phyloP scores from a whole-genome alignment of 306 rosid species.

The Cucurbita pepo region DNA sequence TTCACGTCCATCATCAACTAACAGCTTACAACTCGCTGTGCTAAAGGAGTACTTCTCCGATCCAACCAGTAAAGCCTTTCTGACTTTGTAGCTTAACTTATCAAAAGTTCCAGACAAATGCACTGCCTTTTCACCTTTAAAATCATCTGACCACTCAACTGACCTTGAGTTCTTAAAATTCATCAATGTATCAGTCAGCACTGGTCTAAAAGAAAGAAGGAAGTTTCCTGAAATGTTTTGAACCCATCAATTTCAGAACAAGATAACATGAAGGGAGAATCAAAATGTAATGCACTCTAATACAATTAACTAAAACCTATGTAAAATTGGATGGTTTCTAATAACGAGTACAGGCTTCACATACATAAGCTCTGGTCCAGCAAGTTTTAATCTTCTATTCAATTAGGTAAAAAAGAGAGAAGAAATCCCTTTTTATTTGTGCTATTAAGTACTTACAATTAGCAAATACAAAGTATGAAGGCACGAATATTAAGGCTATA shows the following conservation, averaged over 20 bases:
- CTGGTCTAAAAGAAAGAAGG: conserved; percentile 71
- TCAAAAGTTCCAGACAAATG: conserved; percentile 72
- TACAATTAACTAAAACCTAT: neutral
- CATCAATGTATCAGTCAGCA: conserved; percentile 27
- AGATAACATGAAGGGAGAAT: neutral
- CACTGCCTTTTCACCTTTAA: conserved; percentile 87
- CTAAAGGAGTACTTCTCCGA: conserved; percentile 54
- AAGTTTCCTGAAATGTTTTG: conserved; percentile 72
- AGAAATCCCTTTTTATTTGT: neutral
- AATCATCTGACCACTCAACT: conserved; percentile 62
- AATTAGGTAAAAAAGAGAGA: neutral
- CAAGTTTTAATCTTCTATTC: neutral
- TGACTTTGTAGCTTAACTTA: conserved; percentile 69
- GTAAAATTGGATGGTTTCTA: neutral
- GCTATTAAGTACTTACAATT: neutral
- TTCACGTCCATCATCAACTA: conserved; percentile 32
- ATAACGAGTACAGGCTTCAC: neutral
- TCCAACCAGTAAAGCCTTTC: conserved; percentile 49
- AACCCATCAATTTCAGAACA: conserved; percentile 16
- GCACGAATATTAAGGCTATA: neutral
- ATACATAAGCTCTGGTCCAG: neutral
- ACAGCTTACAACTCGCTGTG: conserved; percentile 48
- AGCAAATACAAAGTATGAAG: neutral
- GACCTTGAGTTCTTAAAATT: conserved; percentile 31
- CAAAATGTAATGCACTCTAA: neutral